A percentile compares a stretch with the other conserved stretches of the same genome.
These are phyloP conservation scores for Chamaecyparis obtusa DNA, from an alignment of 75 land plant genomes.

Conservation along the genomic window DNA sequence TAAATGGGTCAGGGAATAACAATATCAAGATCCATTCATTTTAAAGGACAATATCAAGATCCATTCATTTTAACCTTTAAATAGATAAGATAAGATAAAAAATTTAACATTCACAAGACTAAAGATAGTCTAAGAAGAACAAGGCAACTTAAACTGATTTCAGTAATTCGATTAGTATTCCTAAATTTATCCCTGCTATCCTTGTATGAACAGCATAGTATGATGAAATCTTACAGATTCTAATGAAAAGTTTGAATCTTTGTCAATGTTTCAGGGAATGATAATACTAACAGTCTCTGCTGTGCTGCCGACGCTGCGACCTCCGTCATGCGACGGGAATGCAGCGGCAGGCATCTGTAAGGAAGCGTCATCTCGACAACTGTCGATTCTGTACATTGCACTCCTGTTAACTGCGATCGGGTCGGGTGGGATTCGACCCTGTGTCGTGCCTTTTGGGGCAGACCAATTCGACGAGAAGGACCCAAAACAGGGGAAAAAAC, in stretches of 20 bases:
- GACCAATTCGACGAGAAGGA: slow-evolving; percentile 84
- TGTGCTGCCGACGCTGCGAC: slow-evolving; percentile 36
- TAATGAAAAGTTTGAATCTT: background rate
- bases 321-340: slow-evolving; percentile 37
- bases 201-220: too few species aligned
- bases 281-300: slow-evolving; percentile 53
- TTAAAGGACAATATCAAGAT: too few species aligned
- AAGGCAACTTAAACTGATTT: too few species aligned
- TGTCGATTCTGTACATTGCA: slow-evolving; percentile 48
- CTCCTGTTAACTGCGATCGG: slow-evolving; percentile 62
- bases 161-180: too few species aligned
- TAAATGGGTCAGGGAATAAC: too few species aligned
- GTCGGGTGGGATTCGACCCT: slow-evolving; percentile 77
- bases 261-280: slow-evolving; percentile 49
- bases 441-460: slow-evolving; percentile 52
- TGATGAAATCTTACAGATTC: background rate
- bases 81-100: too few species aligned
- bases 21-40: too few species aligned
- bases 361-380: slow-evolving; percentile 42
- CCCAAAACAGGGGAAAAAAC: slow-evolving; percentile 42
- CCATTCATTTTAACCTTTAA: too few species aligned
- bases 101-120: too few species aligned
- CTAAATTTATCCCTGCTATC: too few species aligned
- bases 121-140: too few species aligned
- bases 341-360: slow-evolving; percentile 25